phyloP scores from a whole-genome alignment of 1,139 yeast genomes.

The Kodamaea ohmeri region DNA sequence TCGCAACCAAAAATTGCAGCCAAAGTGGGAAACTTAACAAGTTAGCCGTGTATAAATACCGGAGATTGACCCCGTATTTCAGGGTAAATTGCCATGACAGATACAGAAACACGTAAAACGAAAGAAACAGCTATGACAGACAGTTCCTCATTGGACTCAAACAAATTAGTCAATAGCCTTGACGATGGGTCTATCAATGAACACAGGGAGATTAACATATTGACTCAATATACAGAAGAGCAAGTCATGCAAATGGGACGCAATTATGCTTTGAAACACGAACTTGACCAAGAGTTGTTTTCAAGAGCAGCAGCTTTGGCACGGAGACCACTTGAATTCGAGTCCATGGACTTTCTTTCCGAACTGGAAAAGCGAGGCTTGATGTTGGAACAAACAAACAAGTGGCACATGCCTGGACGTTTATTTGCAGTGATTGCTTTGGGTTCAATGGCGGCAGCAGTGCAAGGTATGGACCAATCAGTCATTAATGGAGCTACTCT shows the following conservation, averaged over 20 bases:
- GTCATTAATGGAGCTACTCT: slow-evolving; percentile 82
- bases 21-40: too few relatives aligned
- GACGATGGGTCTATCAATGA: background rate
- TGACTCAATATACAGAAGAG: slow-evolving; percentile 58
- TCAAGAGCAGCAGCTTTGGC: slow-evolving; percentile 76
- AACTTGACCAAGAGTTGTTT: slow-evolving; percentile 62
- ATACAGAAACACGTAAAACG: background rate
- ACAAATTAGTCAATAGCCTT: background rate
- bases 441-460: slow-evolving; percentile 85
- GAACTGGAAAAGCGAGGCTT: slow-evolving; percentile 60
- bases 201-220: slow-evolving; percentile 39
- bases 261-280: slow-evolving; percentile 59
- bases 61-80: background rate
- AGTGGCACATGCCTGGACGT: slow-evolving; percentile 62
- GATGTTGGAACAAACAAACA: slow-evolving; percentile 56
- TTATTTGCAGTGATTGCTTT: slow-evolving; percentile 64
- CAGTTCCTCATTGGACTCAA: slow-evolving; percentile 2
- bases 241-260: slow-evolving; percentile 73
- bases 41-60: background rate
- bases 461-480: slow-evolving; percentile 91
- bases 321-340: slow-evolving; percentile 57
- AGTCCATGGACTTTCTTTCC: slow-evolving; percentile 52
- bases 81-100: background rate
- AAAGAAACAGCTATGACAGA: slow-evolving; percentile 2
- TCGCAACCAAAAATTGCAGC: slow-evolving; percentile 1